Evolutionary conservation across 2,329 filamentous ascomycete species (phyloP).

Genomic region (Neurospora crassa): DNA sequence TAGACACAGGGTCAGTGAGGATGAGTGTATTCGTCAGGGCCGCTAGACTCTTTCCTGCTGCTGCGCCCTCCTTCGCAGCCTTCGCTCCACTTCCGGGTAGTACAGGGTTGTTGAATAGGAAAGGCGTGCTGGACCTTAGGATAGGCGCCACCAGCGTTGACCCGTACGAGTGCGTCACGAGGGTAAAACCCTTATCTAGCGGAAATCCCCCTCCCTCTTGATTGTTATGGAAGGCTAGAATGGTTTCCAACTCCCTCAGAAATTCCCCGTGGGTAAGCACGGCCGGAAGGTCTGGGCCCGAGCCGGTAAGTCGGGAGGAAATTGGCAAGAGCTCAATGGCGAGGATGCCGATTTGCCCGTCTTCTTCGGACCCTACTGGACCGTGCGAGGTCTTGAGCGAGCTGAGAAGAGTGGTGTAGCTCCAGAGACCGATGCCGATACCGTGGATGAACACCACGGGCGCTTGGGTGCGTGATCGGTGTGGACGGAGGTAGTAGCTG

Average conservation of each 20-base stretch:
- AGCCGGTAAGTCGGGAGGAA: slow-evolving; percentile 49
- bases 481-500: slow-evolving; percentile 58
- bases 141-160: slow-evolving; percentile 54
- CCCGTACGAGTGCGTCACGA: slow-evolving; percentile 56
- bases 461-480: slow-evolving; percentile 43
- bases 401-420: slow-evolving; percentile 48
- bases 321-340: slow-evolving; percentile 57
- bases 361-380: slow-evolving; percentile 11
- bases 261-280: slow-evolving; percentile 37
- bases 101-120: slow-evolving; percentile 4
- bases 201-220: slow-evolving; percentile 28
- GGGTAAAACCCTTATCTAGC: slow-evolving; percentile 38
- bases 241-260: slow-evolving; percentile 31
- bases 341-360: slow-evolving; percentile 50
- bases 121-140: slow-evolving; percentile 32
- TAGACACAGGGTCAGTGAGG: slow-evolving; percentile 52
- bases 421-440: slow-evolving; percentile 58
- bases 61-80: slow-evolving; percentile 21
- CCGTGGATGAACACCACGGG: slow-evolving; percentile 63
- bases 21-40: slow-evolving; percentile 39
- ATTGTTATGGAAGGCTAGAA: slow-evolving; percentile 43
- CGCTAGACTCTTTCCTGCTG: slow-evolving; percentile 31
- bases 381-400: slow-evolving; percentile 33
- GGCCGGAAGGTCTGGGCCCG: slow-evolving; percentile 36
- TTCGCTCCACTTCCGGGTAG: slow-evolving; percentile 16